These are phyloP conservation scores for Aspergillus quadrilineatus DNA, from an alignment of 2,329 filamentous ascomycete genomes.

Conservation along the genomic window DNA sequence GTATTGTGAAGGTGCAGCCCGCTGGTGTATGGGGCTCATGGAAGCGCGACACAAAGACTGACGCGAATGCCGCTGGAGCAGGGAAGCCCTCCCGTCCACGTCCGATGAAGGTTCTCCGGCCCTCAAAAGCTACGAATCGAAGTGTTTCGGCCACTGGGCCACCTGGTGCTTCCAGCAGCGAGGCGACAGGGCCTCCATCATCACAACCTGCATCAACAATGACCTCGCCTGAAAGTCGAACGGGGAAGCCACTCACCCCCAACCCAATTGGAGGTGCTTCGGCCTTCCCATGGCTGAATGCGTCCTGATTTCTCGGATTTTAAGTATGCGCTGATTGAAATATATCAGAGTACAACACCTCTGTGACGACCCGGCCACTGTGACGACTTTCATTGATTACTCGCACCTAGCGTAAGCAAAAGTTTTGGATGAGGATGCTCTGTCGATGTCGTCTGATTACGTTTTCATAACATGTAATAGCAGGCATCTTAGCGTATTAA, in stretches of 20 bases:
- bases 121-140: conserved; percentile 60
- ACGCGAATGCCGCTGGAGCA: conserved; percentile 47
- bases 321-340: conserved; percentile 26
- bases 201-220: conserved; percentile 21
- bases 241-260: conserved; percentile 56
- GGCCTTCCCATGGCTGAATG: conserved; percentile 89
- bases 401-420: not conserved
- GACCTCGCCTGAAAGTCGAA: conserved; percentile 28
- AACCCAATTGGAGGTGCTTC: conserved; percentile 92
- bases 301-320: conserved; percentile 26
- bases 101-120: conserved; percentile 88
- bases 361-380: not conserved
- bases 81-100: conserved; percentile 62
- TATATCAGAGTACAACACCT: conserved; percentile 18
- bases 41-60: conserved; percentile 52
- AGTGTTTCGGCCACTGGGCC: conserved; percentile 26
- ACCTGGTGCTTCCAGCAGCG: conserved; percentile 15
- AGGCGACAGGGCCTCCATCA: conserved; percentile 13
- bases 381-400: conserved; percentile 7
- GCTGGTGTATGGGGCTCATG: conserved; percentile 69
- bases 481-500: conserved; percentile 15
- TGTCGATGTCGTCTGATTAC: not conserved
- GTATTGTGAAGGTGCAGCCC: conserved; percentile 36
- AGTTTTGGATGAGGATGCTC: conserved; percentile 8
- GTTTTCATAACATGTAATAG: conserved; percentile 12